Evolutionary conservation across 2,329 filamentous ascomycete species (phyloP).

Genomic region (Monilinia vaccinii-corymbosi): DNA sequence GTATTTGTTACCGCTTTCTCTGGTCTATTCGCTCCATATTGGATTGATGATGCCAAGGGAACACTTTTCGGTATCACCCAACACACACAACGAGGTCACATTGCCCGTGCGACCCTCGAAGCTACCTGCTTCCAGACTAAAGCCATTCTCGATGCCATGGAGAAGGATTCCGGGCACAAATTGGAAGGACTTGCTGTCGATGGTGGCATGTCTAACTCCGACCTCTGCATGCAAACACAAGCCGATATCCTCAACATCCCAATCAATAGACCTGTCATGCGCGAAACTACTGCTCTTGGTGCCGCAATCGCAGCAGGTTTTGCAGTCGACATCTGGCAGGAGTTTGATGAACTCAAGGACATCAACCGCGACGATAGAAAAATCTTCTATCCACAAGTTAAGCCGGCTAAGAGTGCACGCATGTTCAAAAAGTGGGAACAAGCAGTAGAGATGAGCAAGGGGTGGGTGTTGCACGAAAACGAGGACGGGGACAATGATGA

Average conservation of each 20-base stretch:
- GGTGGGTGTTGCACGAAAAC: conserved; percentile 44
- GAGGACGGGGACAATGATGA: conserved; percentile 9
- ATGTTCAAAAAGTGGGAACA: conserved; percentile 65
- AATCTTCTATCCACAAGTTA: conserved; percentile 57
- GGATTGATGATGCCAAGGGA: conserved; percentile 87
- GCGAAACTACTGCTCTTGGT: conserved; percentile 80
- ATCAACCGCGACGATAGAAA: conserved; percentile 62
- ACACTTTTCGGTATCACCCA: conserved; percentile 78
- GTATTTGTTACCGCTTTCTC: conserved; percentile 86
- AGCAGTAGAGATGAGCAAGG: conserved; percentile 68
- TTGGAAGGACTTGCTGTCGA: conserved; percentile 73
- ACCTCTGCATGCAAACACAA: conserved; percentile 84
- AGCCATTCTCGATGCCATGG: conserved; percentile 87
- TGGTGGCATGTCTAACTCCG: conserved; percentile 81
- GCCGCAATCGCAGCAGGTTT: conserved; percentile 87
- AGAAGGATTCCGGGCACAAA: conserved; percentile 69
- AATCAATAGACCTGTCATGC: conserved; percentile 78
- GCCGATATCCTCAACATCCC: conserved; percentile 76
- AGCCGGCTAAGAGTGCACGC: conserved; percentile 44
- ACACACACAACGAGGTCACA: conserved; percentile 76
- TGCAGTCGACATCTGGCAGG: conserved; percentile 68
- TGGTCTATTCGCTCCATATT: conserved; percentile 86
- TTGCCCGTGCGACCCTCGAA: conserved; percentile 81
- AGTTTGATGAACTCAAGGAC: conserved; percentile 61
- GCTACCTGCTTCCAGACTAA: conserved; percentile 90